Percentiles rank a stretch among this genome's conserved stretches.
Evolutionary conservation across 805 yeast genomes (phyloP).

Genomic region (Yamadazyma insecticola): DNA sequence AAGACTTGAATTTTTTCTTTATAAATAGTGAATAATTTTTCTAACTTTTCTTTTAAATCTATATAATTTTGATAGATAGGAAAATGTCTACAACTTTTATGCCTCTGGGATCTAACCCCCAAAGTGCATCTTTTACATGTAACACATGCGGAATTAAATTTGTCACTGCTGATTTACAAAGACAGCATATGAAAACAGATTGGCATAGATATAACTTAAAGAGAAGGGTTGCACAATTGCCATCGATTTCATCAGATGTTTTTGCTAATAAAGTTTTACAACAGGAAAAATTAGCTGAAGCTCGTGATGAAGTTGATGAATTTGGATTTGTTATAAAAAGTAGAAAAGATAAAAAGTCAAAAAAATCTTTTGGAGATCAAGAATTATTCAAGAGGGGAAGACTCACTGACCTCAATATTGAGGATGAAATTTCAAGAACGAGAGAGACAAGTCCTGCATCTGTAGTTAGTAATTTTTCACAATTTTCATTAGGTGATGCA

Average conservation of each 20-base stretch:
- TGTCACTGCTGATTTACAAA: slow-evolving; percentile 33
- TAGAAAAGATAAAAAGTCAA: background rate
- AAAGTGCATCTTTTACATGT: slow-evolving; percentile 29
- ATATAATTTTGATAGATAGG: too few species aligned
- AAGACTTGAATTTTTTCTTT: too few species aligned
- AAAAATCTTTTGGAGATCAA: background rate
- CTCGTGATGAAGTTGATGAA: slow-evolving; percentile 43
- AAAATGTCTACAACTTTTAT: background rate
- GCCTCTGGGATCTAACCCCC: slow-evolving; percentile 7
- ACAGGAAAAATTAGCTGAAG: slow-evolving; percentile 16
- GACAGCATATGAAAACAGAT: slow-evolving; percentile 41
- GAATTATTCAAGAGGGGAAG: slow-evolving; percentile 16
- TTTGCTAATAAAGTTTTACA: slow-evolving; percentile 65
- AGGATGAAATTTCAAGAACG: slow-evolving; percentile 13
- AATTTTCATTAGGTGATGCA: slow-evolving; percentile 50
- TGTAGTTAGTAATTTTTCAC: slow-evolving; percentile 50
- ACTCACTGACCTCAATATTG: slow-evolving; percentile 8
- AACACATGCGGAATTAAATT: slow-evolving; percentile 38
- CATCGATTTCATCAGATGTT: slow-evolving; percentile 63
- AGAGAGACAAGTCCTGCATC: slow-evolving; percentile 39
- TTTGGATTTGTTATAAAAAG: slow-evolving; percentile 44
- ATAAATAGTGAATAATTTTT: too few species aligned
- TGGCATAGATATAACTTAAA: slow-evolving; percentile 45
- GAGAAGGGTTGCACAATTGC: slow-evolving; percentile 48
- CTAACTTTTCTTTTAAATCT: too few species aligned